Evolutionary conservation across 1,284 basidiomycete genomes (phyloP), one percentile per base, ranked within the genome.

Genomic region (Ceratobasidium theobromae): DNA sequence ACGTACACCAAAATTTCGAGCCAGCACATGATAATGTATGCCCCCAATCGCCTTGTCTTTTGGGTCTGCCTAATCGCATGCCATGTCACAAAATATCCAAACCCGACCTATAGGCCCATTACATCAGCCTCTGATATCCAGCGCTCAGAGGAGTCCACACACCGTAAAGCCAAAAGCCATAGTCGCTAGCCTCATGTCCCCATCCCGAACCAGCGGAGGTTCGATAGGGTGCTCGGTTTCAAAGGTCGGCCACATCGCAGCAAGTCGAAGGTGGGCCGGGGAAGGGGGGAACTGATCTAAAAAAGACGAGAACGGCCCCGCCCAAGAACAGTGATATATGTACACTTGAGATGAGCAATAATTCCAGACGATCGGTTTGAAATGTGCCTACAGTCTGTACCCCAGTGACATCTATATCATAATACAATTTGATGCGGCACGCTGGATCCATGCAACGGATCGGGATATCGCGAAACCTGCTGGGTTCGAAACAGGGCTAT

Each of bases 101-200:
- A 64, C 1, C 60, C 60, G 18, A 64, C 52, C 60, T 64, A 43
- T 8, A 38, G 35, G 35, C 35, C 8, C 27, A 41, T 23, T 18
- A 27, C 9, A 12, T 21, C 12, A 57, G 16, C 18, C 27, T n/a
- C 11, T n/a, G 9, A 5, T 46, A 28, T 2, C 41, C 45, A 62
- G 23, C 23, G 21, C 23, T 28, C 16, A 5, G 23, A 33, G n/a
- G 48, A 2, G 5, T 16, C 25, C 25, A 41, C 35, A 9, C n/a
- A 52, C 60, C 6, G 60, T 64, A 30, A 64, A 64, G 32, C 60
- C 60, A 52, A 64, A 64, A n/a, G 60, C 60, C 35, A 64, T 6
- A 2, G 60, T 64, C 48, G 60, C 48, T 9, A 64, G 60, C 16
- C 60, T 35, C 60, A 64, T 64, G 27, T 64, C 60, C 9, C 60